Evolutionary conservation across 352 stramenopile genomes (phyloP).

Genomic region (Phytophthora cajani): DNA sequence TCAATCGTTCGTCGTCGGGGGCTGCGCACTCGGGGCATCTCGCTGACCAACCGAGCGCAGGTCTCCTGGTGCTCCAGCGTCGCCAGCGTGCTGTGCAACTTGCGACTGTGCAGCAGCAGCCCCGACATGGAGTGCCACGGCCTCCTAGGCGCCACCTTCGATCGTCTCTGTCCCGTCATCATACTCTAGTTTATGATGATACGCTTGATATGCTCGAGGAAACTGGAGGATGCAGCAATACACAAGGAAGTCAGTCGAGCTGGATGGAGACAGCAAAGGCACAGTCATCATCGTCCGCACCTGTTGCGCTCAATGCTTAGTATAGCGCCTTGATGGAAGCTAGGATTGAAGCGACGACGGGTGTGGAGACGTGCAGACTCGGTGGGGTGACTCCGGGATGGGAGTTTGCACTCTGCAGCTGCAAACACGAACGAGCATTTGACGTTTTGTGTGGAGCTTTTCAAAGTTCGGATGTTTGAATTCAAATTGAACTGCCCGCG

Average conservation of each 20-base stretch:
- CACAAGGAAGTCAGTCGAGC: not conserved
- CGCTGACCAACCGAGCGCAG: slow-evolving; percentile 22
- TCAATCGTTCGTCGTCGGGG: slow-evolving; percentile 9
- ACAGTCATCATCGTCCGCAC: not conserved
- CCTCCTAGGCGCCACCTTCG: slow-evolving; percentile 52
- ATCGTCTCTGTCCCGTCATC: slow-evolving; percentile 38
- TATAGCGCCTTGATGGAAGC: not conserved
- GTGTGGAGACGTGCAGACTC: not conserved
- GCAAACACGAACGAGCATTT: slow-evolving; percentile 1
- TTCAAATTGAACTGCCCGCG: slow-evolving; percentile 23
- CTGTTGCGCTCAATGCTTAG: not conserved
- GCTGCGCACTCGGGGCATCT: slow-evolving; percentile 26
- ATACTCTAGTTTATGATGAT: not conserved
- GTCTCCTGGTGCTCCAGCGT: slow-evolving; percentile 51
- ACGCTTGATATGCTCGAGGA: not conserved
- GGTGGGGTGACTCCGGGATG: slow-evolving; percentile 18
- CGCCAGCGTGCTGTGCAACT: slow-evolving; percentile 39
- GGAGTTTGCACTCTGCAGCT: slow-evolving; percentile 36
- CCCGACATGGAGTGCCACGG: slow-evolving; percentile 36
- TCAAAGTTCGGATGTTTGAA: slow-evolving; percentile 42
- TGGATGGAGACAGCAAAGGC: not conserved
- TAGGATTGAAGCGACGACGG: not conserved
- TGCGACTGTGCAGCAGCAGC: slow-evolving; percentile 46
- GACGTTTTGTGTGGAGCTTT: not conserved
- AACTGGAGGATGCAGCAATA: not conserved